Evolutionary conservation across 2,329 filamentous ascomycete species (phyloP), one percentile per base, ranked within the genome.

Genomic region (Saccharata proteae): DNA sequence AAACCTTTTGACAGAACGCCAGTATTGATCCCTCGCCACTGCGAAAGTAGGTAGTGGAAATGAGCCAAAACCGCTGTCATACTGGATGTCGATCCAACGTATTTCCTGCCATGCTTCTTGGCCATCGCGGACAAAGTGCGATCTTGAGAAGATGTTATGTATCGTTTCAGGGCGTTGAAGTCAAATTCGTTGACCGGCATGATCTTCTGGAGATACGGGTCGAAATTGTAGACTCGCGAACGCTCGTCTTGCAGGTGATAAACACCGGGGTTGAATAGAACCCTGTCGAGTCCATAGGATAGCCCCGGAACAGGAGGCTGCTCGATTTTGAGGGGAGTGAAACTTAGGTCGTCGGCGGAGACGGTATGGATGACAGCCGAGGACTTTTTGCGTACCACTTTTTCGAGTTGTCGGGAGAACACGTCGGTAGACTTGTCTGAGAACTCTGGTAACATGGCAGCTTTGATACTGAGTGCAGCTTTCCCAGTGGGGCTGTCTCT

Each of bases 101-200:
- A 98, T 49, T 80, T 92, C 52, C 77, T 84, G 9, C 65, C 59
- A 38, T 80, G 57, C 32, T 74, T 56, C 29, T 65, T 63, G 2
- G 83, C 81, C 24, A 90, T 70, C 1, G 65, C 52, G n/a, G 77
- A 68, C 9, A 98, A 65, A 4, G 67, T 73, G 5, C 60, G 56
- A 49, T 98, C 90, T 50, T 81, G 77, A 7, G 88, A 96, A 0
- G 90, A 94, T 0, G 86, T 94, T 41, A 93, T 75, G 54, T 93
- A 98, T 40, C 77, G 69, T 52, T 81, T 83, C 32, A 98, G 57
- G 3, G 84, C 77, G 36, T 81, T 71, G 54, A 93, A 98, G 48
- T 98, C 83, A 48, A 98, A 98, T 48, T 98, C 83, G 2, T 72
- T 64, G 11, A 90, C 77, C 2, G 90, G 86, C 84, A 96, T 96